Evolutionary conservation across 1,139 yeast species (phyloP).

Genomic region (Suhomyces choctaworum): DNA sequence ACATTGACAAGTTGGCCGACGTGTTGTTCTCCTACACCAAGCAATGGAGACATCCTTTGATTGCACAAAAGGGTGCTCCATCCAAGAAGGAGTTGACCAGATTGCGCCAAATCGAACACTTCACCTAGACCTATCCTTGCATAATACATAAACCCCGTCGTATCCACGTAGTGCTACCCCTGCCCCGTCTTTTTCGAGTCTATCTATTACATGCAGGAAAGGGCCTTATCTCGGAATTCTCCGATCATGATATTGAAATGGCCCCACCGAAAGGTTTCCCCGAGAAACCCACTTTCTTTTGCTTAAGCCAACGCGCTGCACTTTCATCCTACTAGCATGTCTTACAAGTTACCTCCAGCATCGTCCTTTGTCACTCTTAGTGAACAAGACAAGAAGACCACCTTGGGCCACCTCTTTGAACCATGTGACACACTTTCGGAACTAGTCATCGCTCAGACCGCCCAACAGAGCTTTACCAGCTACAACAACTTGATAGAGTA

Average conservation of each 20-base stretch:
- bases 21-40: conserved; percentile 65
- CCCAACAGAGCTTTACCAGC: conserved; percentile 16
- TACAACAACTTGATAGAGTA: conserved; percentile 56
- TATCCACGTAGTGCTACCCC: too few relatives aligned
- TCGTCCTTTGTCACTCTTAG: conserved; percentile 21
- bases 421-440: conserved; percentile 57
- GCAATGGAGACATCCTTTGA: conserved; percentile 54
- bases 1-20: conserved; percentile 67
- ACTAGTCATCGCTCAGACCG: conserved; percentile 38
- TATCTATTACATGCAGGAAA: too few relatives aligned
- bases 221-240: background rate
- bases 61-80: conserved; percentile 49
- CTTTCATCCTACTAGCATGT: too few relatives aligned
- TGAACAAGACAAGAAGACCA: conserved; percentile 25
- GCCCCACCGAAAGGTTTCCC: too few relatives aligned
- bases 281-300: too few relatives aligned
- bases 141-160: conserved; percentile 21
- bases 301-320: too few relatives aligned
- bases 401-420: conserved; percentile 63
- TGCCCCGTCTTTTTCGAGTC: too few relatives aligned
- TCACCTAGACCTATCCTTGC: conserved; percentile 27
- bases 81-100: conserved; percentile 42
- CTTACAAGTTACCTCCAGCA: conserved; percentile 26
- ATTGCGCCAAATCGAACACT: conserved; percentile 50
- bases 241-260: too few relatives aligned